Base-by-base conservation (phyloP, 2,329 filamentous ascomycete species). In the Gremmenia infestans region DNA sequence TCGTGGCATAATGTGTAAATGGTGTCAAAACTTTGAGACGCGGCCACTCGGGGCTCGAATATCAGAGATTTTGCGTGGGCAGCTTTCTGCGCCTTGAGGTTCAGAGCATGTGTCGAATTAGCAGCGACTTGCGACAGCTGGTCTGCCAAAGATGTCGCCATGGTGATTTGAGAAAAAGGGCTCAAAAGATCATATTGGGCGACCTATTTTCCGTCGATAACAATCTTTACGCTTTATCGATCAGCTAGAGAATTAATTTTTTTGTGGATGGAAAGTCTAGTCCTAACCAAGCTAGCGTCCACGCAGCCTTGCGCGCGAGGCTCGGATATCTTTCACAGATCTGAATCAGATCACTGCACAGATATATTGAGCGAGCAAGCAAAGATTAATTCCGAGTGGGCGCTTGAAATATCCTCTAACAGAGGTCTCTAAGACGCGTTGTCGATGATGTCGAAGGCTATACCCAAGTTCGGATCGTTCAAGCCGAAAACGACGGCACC, bases 61-160 rank as follows among this genome's bases (percentile, higher is more conserved):
- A 99, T 89, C 59, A 99, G 77, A 52, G 94, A 99, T 73, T 97
- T 93, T 62, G 90, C 90, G 75, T 99, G 94, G 60, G 90, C 85
- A 59, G 88, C 84, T 73, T 91, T 93, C 76, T 97, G 91, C 67
- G 92, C 90, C 75, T 95, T 96, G 66, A 96, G 81, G 71, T 97
- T 90, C 68, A 97, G 83, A 65, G 93, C 88, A 70, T 92, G 87
- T 66, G 92, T 96, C 67, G 91, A 96, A 69, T 89, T 89, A 63
- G 88, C 86, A 65, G 92, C 90, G 70, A 99, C 92, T 71, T 90
- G 86, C 78, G 92, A 90, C 77, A 99, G 79, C 81, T 99, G 95
- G 77, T 90, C 86, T 74, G 93, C 89, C 65, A 99, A 87, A 70
- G 90, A 87, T 59, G 91, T 90, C 67, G 87, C 81, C 91, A 95